phyloP scores from a whole-genome alignment of 208 protist species.

The Crithidia bombi region DNA sequence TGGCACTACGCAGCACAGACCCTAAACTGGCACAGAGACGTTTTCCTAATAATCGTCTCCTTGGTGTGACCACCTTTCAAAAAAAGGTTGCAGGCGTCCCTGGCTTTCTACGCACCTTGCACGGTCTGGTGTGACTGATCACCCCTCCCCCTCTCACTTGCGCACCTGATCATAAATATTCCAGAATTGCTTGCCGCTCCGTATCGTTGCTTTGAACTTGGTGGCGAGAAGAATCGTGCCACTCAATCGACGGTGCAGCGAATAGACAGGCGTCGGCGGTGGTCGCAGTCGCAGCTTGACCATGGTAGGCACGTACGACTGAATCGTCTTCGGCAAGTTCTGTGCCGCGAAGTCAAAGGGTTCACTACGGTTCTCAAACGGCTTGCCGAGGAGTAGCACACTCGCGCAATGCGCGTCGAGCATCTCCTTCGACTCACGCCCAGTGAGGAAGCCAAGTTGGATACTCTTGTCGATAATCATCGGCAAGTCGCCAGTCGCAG shows the following conservation, averaged over 20 bases:
- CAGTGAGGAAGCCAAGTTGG: conserved; percentile 96
- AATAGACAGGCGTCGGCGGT: conserved; percentile 94
- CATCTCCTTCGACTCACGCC: conserved; percentile 92
- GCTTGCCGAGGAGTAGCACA: conserved; percentile 89
- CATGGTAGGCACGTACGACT: conserved; percentile 92
- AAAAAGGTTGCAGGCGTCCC: too few relatives aligned
- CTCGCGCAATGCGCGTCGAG: conserved; percentile 89
- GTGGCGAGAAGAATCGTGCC: conserved; percentile 94
- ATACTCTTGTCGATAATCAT: conserved; percentile 88
- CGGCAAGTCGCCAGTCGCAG: conserved; percentile 73
- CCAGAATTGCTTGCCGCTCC: conserved; percentile 79
- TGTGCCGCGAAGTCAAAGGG: conserved; percentile 91
- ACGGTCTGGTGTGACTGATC: too few relatives aligned
- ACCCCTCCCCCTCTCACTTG: conserved; percentile 1
- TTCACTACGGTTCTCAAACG: conserved; percentile 72
- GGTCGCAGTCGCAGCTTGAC: conserved; percentile 89
- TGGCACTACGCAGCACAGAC: too few relatives aligned
- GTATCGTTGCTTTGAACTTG: conserved; percentile 87
- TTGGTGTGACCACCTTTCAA: too few relatives aligned
- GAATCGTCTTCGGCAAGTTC: conserved; percentile 85
- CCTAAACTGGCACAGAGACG: too few relatives aligned
- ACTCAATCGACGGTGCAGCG: conserved; percentile 95
- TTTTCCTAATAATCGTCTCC: too few relatives aligned
- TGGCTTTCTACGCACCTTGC: too few relatives aligned
- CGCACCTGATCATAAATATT: conserved; percentile 51